Evolutionary conservation across 768 basidiomycete species (phyloP).

Genomic region (Amanita subjunquillea): DNA sequence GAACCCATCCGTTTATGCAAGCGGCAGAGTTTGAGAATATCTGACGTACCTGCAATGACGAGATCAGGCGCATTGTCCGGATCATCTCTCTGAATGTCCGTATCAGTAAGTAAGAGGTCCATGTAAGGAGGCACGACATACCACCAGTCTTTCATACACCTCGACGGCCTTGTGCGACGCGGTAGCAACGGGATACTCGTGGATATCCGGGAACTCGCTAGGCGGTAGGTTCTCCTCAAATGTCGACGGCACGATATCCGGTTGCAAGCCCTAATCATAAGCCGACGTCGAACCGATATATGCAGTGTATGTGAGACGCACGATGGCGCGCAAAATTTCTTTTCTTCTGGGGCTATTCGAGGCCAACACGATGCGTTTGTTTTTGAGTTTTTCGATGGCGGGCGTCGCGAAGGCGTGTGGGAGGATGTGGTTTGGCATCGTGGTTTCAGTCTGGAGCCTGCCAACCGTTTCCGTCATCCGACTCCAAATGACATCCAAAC

Average conservation of each 20-base stretch:
- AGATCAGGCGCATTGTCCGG: slow-evolving; percentile 27
- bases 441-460: background rate
- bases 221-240: slow-evolving; percentile 1
- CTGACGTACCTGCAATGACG: slow-evolving; percentile 4
- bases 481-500: no score
- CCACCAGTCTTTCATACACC: slow-evolving; percentile 27
- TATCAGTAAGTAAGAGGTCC: background rate
- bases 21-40: no score
- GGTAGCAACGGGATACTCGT: slow-evolving; percentile 27
- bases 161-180: slow-evolving; percentile 23
- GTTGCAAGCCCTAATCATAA: slow-evolving; percentile 24
- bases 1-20: background rate
- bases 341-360: slow-evolving; percentile 82
- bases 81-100: slow-evolving; percentile 14
- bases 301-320: slow-evolving; percentile 27
- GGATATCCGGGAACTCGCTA: slow-evolving; percentile 1
- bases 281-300: background rate
- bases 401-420: slow-evolving; percentile 55
- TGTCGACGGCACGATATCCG: slow-evolving; percentile 32
- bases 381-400: slow-evolving; percentile 52
- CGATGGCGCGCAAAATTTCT: slow-evolving; percentile 72
- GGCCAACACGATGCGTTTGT: slow-evolving; percentile 76
- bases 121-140: slow-evolving; percentile 8
- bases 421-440: slow-evolving; percentile 40
- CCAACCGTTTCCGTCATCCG: no score